Evolutionary conservation across 352 stramenopile species (phyloP), one percentile per base, ranked within the genome.

Genomic region (Globisporangium paddicum): DNA sequence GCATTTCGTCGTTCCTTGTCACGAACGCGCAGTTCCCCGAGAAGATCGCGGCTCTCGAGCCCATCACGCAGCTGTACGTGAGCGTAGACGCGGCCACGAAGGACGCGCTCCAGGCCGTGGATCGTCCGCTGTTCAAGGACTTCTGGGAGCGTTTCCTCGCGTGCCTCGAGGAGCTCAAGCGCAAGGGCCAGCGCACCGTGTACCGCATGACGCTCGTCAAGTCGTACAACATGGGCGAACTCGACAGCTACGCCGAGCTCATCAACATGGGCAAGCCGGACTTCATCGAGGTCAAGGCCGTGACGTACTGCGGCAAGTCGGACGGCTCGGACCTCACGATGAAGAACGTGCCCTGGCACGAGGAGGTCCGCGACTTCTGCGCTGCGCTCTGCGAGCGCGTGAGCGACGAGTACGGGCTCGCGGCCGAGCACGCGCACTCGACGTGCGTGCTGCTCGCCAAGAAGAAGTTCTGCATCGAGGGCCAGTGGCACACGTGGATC

Each of bases 61-160:
- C 97, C 2, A 97, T 99, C 55, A 99, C 97, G 19, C 97, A 99
- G 70, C 72, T 99, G 30, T 99, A 99, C 71, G 96, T 99, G n/a
- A 98, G 89, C 63, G 90, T 99, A 16, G 97, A 99, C 67, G 97
- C 96, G 5, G 86, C 93, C 5, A 99, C 90, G 5, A 97, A 98
- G 63, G 95, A 99, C 42, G 97, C 86, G 35, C 75, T 99, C 45
- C 92, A 98, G 62, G 95, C 90, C 28, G 90, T 99, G 32, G 96
- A 99, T 68, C 86, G 96, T 8, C 96, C 96, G 35, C 68, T 99
- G 42, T 99, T 99, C 67, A 95, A 96, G 60, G 96, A 99, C 78
- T 98, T 98, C 37, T 99, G 96, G 96, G 96, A 99, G 62, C 82
- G 96, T 16, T 96, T 99, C 63, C 79, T 96, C 13, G 71, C 79